Percentiles rank a stretch among this genome's conserved stretches.
Conservation (phyloP, 352 stramenopile species). For the Pythium rishiriense region DNA sequence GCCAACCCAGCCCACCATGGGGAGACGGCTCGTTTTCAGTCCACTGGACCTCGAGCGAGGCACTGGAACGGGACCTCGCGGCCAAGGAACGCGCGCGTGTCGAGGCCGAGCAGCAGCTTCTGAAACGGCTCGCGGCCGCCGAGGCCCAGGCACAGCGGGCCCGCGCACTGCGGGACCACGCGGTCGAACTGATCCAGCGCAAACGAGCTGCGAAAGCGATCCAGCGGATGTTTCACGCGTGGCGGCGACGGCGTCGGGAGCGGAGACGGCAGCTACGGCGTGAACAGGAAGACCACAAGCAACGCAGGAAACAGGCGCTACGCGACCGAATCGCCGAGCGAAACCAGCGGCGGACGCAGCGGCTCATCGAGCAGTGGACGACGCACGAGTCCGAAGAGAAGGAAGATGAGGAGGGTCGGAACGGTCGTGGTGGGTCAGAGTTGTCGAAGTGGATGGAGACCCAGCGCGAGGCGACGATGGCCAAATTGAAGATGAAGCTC, state of each 20-base stretch:
- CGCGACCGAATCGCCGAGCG: slow-evolving; percentile 39
- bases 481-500: slow-evolving; percentile 1
- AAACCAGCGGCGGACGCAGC: slow-evolving; percentile 42
- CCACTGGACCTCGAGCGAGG: slow-evolving; percentile 57
- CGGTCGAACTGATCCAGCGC: slow-evolving; percentile 26
- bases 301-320: slow-evolving; percentile 37
- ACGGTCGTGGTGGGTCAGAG: neutral
- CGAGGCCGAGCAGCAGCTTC: slow-evolving; percentile 41
- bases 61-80: slow-evolving; percentile 46
- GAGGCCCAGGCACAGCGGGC: slow-evolving; percentile 24
- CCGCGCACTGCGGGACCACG: slow-evolving; percentile 25
- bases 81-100: slow-evolving; percentile 33
- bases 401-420: neutral
- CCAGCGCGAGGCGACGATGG: neutral
- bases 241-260: slow-evolving; percentile 22
- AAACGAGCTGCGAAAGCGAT: slow-evolving; percentile 38
- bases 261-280: slow-evolving; percentile 11
- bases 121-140: slow-evolving; percentile 35
- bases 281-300: slow-evolving; percentile 30
- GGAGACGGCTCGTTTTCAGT: slow-evolving; percentile 39
- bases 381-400: neutral
- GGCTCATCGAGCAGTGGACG: slow-evolving; percentile 15
- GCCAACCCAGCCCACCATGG: neutral
- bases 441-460: slow-evolving; percentile 11
- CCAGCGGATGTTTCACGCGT: slow-evolving; percentile 33